Base-by-base conservation (phyloP, 345 rosid species). In the Euclidium syriacum region DNA sequence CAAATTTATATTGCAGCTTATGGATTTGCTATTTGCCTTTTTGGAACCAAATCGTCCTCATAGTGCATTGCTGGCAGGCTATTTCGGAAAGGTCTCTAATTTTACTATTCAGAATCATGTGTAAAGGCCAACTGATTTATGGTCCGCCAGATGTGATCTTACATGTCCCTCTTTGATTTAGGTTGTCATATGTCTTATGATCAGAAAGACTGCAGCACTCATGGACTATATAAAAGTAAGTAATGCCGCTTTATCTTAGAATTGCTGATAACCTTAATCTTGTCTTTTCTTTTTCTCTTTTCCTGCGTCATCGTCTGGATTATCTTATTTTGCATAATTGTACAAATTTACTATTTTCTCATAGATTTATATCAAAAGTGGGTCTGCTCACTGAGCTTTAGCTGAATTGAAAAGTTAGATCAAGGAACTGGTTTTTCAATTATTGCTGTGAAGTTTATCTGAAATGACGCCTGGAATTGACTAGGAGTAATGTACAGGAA, bases 181-280 rank as follows among this genome's bases (percentile, higher is more conserved):
- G 99, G 96, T 90, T 70, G 97, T 87, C 73, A 74, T 85, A 59
- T 94, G 97, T 75, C 87, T 94, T 46, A 84, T 94, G 96, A 56
- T 94, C 68, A 86, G 97, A 70, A 94, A 85, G 85, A 85, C 96
- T 10, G 79, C 84, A 5, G 79, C 84, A 42, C 92, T 94, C 40
- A 81, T 90, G 95, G 83, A 77, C 68, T 94, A 90, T 60, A 86
- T 94, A 62, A 90, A 90, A 78, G 97, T 94, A 71, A 81, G 88
- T 72, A 56, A 25, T 38, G 55, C 55, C 22, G 2, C 33, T 51
- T 36, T 36, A 18, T 43, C 40, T 10, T 34, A 35, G 2, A 44
- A 26, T 4, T 8, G 24, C 62, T 42, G 35, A 34, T 44, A 10
- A 4, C n/a, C 3, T 17, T 22, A 30, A 30, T n/a, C 3, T 51